Base-by-base conservation (phyloP, 2,329 filamentous ascomycete genomes). In the Bipolaris bicolor region DNA sequence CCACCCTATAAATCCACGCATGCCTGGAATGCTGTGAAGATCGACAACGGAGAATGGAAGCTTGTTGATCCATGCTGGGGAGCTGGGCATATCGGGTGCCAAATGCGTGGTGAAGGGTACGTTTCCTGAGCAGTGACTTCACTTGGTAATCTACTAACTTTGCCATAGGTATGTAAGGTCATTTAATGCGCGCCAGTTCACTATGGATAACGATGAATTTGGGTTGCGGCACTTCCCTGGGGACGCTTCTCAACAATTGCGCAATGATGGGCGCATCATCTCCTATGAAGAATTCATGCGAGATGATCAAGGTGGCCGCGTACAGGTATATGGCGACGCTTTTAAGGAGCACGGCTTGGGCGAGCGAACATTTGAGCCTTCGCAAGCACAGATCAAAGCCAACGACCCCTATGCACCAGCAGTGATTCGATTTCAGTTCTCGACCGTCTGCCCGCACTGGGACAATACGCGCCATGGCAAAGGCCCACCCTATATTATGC, bases 11-110 rank as follows among this genome's bases (percentile, higher is more conserved):
- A 88, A 50, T 67, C 84, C 0, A 82, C 86, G 1, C 94, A 98
- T 76, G 94, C 95, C 0, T 97, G 95, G 95, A 97, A 97, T 70
- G 93, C 90, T 0, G 91, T 97, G 6, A 84, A 87, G 49, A 92
- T 98, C 57, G 94, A 98, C 67, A 85, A 88, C 24, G 91, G 91
- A 2, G 85, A 87, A 63, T 98, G 94, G 94, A 97, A 97, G 77
- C 83, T 98, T 1, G 79, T 98, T 47, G 95, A 99, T 70, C 78
- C 90, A 0, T 98, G 94, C 73, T 99, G 95, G 95, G 95, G 95
- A 37, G 91, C 94, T 0, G 94, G 94, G 1, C 81, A 86, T 60
- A 77, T 96, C 7, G 65, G 68, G 5, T 69, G 65, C 26, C 62
- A 52, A 24, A 62, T 61, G 11, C 61, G 57, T 34, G 64, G 65